phyloP scores from a whole-genome alignment of 78 protist species.

The Monosiga brevicollis region DNA sequence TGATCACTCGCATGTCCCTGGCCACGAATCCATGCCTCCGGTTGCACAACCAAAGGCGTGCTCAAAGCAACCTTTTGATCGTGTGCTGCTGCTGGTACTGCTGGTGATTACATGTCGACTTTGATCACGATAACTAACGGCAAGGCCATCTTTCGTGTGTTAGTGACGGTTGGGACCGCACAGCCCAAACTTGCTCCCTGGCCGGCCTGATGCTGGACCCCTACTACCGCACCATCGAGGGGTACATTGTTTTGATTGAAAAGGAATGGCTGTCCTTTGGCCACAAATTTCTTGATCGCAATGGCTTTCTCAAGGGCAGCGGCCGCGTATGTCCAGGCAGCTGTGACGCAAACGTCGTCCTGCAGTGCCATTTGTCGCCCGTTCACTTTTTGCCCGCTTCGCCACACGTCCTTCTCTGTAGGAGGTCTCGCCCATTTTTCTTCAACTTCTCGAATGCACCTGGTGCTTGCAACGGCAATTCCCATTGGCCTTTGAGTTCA shows the following conservation, averaged over 20 bases:
- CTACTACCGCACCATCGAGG: slow-evolving; percentile 76
- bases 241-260: slow-evolving; percentile 76
- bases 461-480: slow-evolving; percentile 56
- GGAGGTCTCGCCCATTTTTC: slow-evolving; percentile 77
- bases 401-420: neutral
- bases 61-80: too few relatives aligned
- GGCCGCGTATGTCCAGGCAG: too few relatives aligned
- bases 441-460: slow-evolving; percentile 84
- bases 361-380: too few relatives aligned
- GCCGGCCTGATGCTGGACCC: slow-evolving; percentile 71
- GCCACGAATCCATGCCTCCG: too few relatives aligned
- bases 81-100: too few relatives aligned
- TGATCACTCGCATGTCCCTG: neutral
- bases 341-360: too few relatives aligned
- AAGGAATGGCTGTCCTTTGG: slow-evolving; percentile 90
- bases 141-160: too few relatives aligned
- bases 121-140: too few relatives aligned
- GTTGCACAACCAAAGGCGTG: too few relatives aligned
- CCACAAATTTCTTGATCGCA: slow-evolving; percentile 63
- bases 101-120: too few relatives aligned
- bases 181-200: slow-evolving; percentile 68
- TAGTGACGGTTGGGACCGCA: slow-evolving; percentile 96
- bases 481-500: slow-evolving; percentile 80
- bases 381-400: neutral
- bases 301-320: slow-evolving; percentile 1